Percentiles rank a stretch among this genome's conserved stretches.
phyloP scores from a whole-genome alignment of 441 rosid species.

The Metrosideros polymorpha region DNA sequence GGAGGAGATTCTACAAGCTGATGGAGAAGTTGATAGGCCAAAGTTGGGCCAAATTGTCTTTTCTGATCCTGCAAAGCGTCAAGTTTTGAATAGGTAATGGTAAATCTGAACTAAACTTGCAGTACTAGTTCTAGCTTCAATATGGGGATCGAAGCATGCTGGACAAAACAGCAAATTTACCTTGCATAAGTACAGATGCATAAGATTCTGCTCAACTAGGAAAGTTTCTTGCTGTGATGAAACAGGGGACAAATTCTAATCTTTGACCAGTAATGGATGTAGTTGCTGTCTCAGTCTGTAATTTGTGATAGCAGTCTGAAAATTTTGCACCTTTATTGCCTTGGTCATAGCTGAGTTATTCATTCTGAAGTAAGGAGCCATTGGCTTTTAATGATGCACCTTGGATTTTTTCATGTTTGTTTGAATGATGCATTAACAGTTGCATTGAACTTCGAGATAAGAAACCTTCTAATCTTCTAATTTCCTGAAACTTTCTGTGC shows the following conservation, averaged over 20 bases:
- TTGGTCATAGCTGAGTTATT: not conserved
- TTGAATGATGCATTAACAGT: not conserved
- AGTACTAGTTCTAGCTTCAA: not conserved
- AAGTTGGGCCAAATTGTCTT: conserved; percentile 79
- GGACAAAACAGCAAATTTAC: not conserved
- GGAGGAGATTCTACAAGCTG: conserved; percentile 47
- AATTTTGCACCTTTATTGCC: not conserved
- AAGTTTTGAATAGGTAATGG: conserved; percentile 56
- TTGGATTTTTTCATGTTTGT: not conserved
- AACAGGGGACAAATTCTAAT: not conserved
- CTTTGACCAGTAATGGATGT: not conserved
- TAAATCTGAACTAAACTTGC: not conserved
- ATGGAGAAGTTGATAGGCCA: conserved; percentile 64
- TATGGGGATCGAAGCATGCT: not conserved
- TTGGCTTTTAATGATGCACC: not conserved
- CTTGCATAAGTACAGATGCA: not conserved
- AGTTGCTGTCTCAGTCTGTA: not conserved
- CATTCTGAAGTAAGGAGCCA: not conserved
- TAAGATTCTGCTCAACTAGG: not conserved
- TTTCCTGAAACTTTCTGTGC: not conserved
- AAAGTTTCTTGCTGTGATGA: not conserved
- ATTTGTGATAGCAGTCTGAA: not conserved
- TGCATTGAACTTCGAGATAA: not conserved
- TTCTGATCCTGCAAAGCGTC: conserved; percentile 68
- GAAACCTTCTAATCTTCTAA: not conserved